Evolutionary conservation across 2,329 filamentous ascomycete species (phyloP).

Genomic region (Herpotrichia juniperi): DNA sequence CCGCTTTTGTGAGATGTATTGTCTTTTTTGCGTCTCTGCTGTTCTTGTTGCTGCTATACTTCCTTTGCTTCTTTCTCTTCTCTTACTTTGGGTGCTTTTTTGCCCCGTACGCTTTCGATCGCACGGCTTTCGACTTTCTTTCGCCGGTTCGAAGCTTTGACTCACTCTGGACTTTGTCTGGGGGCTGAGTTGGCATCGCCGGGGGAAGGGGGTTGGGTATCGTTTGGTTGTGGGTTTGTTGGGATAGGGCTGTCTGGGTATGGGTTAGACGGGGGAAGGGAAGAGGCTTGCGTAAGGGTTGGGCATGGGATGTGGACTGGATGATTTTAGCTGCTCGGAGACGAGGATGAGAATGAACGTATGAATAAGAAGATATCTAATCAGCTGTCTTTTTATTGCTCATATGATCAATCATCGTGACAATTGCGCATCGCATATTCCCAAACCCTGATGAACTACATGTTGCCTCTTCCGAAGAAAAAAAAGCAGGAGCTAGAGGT

Average conservation of each 20-base stretch:
- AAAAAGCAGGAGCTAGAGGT: too few species aligned
- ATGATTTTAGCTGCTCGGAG: too few species aligned
- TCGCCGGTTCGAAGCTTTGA: constrained; percentile 21
- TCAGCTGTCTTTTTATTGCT: too few species aligned
- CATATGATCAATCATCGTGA: too few species aligned
- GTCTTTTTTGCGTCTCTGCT: background rate
- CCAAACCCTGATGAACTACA: too few species aligned
- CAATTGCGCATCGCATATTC: too few species aligned
- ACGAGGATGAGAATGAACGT: too few species aligned
- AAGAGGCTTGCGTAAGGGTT: background rate
- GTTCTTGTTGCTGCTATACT: background rate
- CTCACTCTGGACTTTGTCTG: constrained; percentile 13
- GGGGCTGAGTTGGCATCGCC: constrained; percentile 20
- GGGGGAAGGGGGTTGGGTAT: background rate
- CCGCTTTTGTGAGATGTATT: background rate
- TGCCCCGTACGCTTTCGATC: background rate
- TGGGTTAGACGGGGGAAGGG: background rate
- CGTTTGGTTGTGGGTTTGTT: background rate
- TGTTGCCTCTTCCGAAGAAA: too few species aligned
- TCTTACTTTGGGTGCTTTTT: background rate
- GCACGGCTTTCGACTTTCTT: constrained; percentile 1
- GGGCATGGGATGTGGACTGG: too few species aligned
- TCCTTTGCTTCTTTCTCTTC: background rate
- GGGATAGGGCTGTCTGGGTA: background rate
- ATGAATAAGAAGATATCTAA: too few species aligned